These are phyloP conservation scores for Usnea hakonensis DNA, from an alignment of 495 filamentous ascomycete species.

Conservation along the genomic window DNA sequence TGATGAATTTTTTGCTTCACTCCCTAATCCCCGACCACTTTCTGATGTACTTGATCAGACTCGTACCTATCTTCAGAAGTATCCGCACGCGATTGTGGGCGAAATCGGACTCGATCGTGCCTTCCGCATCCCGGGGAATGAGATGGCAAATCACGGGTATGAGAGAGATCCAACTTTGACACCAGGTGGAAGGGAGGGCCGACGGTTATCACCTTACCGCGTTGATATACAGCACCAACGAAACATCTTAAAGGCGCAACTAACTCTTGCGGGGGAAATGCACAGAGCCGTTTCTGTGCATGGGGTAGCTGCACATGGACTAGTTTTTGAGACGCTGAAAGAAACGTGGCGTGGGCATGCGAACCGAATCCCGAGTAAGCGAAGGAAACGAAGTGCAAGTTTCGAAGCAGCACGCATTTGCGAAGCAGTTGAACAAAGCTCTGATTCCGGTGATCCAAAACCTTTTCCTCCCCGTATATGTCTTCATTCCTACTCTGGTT, in stretches of 20 bases:
- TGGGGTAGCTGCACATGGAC: conserved; percentile 84
- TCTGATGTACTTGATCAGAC: conserved; percentile 59
- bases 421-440: conserved; percentile 27
- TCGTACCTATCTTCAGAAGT: conserved; percentile 49
- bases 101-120: conserved; percentile 83
- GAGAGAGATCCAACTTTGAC: conserved; percentile 52
- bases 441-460: conserved; percentile 30
- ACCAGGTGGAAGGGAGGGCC: conserved; percentile 75
- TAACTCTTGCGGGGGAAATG: conserved; percentile 78
- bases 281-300: conserved; percentile 77
- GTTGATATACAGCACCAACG: conserved; percentile 76
- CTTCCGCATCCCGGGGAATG: conserved; percentile 69
- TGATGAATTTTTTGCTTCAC: conserved; percentile 50
- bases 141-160: conserved; percentile 46
- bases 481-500: conserved; percentile 86
- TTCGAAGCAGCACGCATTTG: conserved; percentile 30
- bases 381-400: conserved; percentile 39
- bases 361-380: conserved; percentile 55
- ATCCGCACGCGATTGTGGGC: conserved; percentile 68
- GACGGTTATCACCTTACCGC: conserved; percentile 61
- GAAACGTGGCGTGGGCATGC: conserved; percentile 80
- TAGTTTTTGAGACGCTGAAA: conserved; percentile 65
- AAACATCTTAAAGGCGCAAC: conserved; percentile 66
- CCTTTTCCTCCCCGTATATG: conserved; percentile 88
- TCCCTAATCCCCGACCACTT: conserved; percentile 66